phyloP scores from a whole-genome alignment of 2,329 filamentous ascomycete species.

The Nannizziopsis arthrosporioides region DNA sequence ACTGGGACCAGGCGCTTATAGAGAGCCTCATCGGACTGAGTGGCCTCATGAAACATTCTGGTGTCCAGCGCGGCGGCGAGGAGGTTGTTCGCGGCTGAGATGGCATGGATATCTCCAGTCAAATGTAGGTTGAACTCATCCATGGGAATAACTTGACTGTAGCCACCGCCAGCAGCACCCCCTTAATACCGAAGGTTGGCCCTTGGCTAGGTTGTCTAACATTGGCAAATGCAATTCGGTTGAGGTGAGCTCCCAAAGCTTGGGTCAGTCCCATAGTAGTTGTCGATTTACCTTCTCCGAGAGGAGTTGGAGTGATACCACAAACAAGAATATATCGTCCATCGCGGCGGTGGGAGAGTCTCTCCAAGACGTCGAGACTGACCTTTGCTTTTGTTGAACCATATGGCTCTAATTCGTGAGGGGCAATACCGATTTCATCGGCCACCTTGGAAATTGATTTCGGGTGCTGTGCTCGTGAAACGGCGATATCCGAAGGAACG shows the following conservation, averaged over 20 bases:
- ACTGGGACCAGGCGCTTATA: conserved; percentile 77
- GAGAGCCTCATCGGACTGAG: conserved; percentile 78
- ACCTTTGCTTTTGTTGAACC: conserved; percentile 95
- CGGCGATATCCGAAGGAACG: conserved; percentile 89
- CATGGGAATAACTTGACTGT: conserved; percentile 99
- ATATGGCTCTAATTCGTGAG: conserved; percentile 87
- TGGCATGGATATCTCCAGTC: conserved; percentile 95
- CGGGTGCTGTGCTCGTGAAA: conserved; percentile 80
- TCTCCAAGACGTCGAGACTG: conserved; percentile 66
- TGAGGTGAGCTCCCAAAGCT: conserved; percentile 78
- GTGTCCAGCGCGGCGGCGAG: conserved; percentile 94
- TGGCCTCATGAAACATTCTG: conserved; percentile 94
- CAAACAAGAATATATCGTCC: conserved; percentile 88
- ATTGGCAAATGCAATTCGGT: conserved; percentile 84
- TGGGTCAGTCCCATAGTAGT: conserved; percentile 94
- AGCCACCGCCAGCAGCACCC: conserved; percentile 94
- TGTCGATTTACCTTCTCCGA: conserved; percentile 96
- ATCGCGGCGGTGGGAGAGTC: conserved; percentile 74
- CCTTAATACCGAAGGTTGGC: conserved; percentile 97
- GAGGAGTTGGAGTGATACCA: conserved; percentile 89
- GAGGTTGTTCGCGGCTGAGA: conserved; percentile 93
- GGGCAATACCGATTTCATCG: conserved; percentile 71
- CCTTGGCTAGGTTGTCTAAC: conserved; percentile 95
- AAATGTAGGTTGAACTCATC: conserved; percentile 98
- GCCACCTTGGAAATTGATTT: conserved; percentile 81